These are phyloP conservation scores for Adansonia gregorii DNA, from an alignment of 441 rosid species.

Conservation along the genomic window DNA sequence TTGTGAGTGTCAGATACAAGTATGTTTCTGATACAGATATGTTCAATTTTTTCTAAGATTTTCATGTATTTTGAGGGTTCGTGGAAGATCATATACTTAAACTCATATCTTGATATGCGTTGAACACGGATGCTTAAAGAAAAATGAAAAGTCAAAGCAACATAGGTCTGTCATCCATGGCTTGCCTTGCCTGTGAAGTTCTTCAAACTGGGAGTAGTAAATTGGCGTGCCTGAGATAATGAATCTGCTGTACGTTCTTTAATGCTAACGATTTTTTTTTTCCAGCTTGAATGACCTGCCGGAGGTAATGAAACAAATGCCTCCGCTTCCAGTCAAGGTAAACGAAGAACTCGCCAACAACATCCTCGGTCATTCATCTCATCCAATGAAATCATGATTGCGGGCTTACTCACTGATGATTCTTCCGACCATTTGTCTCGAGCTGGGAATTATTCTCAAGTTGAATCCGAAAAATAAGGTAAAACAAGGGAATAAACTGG, in stretches of 20 bases:
- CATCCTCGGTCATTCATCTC: constrained; percentile 47
- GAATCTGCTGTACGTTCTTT: constrained; percentile 20
- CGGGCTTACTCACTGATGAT: constrained; percentile 20
- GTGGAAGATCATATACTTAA: no score
- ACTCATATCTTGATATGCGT: not conserved
- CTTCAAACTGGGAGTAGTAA: no score
- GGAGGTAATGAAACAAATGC: constrained; percentile 91
- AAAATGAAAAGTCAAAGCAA: no score
- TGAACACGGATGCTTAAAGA: no score
- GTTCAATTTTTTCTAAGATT: no score
- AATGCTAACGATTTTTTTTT: constrained; percentile 26
- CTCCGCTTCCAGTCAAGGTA: constrained; percentile 81
- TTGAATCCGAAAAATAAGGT: constrained; percentile 18
- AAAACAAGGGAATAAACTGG: constrained; percentile 30
- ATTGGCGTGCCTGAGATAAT: not conserved
- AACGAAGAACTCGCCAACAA: constrained; percentile 79
- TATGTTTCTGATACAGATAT: no score
- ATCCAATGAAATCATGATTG: constrained; percentile 53
- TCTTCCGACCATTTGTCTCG: constrained; percentile 36
- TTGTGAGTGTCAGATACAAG: no score
- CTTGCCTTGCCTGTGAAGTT: no score
- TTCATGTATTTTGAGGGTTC: no score
- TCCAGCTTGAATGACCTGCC: constrained; percentile 82
- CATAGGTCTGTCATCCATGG: no score
- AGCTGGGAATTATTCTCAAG: constrained; percentile 19